Evolutionary conservation across 345 rosid genomes (phyloP).

Genomic region (Abelmoschus esculentus): DNA sequence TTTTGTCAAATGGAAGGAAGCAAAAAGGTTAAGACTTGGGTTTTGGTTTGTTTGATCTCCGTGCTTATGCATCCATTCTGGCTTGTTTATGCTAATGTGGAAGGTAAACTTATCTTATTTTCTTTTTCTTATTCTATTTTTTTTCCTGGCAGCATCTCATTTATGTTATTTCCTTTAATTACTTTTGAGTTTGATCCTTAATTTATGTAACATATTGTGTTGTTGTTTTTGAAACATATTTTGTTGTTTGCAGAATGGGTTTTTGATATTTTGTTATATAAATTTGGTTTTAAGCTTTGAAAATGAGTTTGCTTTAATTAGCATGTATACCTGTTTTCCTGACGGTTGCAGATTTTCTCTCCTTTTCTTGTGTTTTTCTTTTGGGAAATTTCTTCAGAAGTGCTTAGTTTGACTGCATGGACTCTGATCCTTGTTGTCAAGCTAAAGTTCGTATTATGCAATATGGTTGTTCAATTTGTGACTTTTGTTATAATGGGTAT

Average conservation of each 20-base stretch:
- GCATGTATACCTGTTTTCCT: neutral
- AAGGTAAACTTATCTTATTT: slow-evolving; percentile 37
- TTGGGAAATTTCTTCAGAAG: neutral
- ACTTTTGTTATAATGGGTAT: slow-evolving; percentile 10
- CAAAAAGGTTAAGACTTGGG: slow-evolving; percentile 29
- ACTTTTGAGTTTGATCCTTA: slow-evolving; percentile 11
- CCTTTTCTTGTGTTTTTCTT: neutral
- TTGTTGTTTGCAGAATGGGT: slow-evolving; percentile 6
- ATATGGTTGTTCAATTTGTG: slow-evolving; percentile 11
- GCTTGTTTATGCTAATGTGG: slow-evolving; percentile 62
- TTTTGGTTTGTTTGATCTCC: slow-evolving; percentile 45
- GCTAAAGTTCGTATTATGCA: neutral
- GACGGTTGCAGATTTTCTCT: slow-evolving; percentile 1
- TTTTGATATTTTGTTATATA: neutral
- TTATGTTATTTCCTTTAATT: neutral
- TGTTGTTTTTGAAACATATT: neutral
- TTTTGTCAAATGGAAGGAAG: slow-evolving; percentile 27
- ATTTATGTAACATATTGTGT: neutral
- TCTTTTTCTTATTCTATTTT: slow-evolving; percentile 1
- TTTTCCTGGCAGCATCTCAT: neutral
- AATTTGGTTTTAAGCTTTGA: neutral
- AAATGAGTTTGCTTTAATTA: neutral
- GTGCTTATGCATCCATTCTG: slow-evolving; percentile 36
- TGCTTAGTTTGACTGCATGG: slow-evolving; percentile 6
- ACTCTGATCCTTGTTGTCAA: slow-evolving; percentile 7